Conservation (phyloP, 2,329 filamentous ascomycete genomes). For the Exserohilum rostratum region DNA sequence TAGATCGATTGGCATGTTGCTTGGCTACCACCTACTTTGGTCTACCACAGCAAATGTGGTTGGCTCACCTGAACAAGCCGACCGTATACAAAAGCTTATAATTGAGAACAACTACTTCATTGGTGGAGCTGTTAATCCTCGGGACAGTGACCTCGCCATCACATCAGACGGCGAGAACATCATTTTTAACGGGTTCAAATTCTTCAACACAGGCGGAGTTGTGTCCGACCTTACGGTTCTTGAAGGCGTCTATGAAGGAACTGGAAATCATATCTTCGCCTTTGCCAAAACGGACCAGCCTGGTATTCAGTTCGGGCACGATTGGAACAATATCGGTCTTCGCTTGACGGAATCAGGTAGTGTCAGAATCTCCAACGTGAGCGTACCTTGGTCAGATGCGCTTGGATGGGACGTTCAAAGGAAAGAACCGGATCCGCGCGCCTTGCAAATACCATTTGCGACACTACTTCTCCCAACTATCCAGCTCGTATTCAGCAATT, state of each 20-base stretch:
- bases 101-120: slow-evolving; percentile 70
- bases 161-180: slow-evolving; percentile 61
- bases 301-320: slow-evolving; percentile 63
- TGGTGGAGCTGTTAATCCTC: slow-evolving; percentile 68
- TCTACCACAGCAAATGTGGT: slow-evolving; percentile 66
- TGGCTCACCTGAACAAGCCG: slow-evolving; percentile 65
- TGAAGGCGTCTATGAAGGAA: slow-evolving; percentile 66
- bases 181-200: slow-evolving; percentile 67
- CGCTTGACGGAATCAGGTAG: slow-evolving; percentile 68
- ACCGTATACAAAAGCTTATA: slow-evolving; percentile 63
- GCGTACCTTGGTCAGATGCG: slow-evolving; percentile 65
- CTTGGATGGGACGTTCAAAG: slow-evolving; percentile 63
- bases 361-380: slow-evolving; percentile 65
- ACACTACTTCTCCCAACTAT: slow-evolving; percentile 67
- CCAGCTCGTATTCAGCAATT: slow-evolving; percentile 70
- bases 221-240: slow-evolving; percentile 70
- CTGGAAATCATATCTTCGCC: slow-evolving; percentile 67
- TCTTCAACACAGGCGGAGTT: slow-evolving; percentile 72
- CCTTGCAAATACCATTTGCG: slow-evolving; percentile 62
- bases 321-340: slow-evolving; percentile 70
- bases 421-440: slow-evolving; percentile 58
- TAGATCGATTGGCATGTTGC: slow-evolving; percentile 66
- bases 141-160: slow-evolving; percentile 66
- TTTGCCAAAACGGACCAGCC: slow-evolving; percentile 64
- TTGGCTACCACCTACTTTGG: slow-evolving; percentile 71